A percentile compares a stretch with the other conserved stretches of the same genome.
phyloP scores from a whole-genome alignment of 805 yeast genomes.

The Schizosaccharomyces lindneri region DNA sequence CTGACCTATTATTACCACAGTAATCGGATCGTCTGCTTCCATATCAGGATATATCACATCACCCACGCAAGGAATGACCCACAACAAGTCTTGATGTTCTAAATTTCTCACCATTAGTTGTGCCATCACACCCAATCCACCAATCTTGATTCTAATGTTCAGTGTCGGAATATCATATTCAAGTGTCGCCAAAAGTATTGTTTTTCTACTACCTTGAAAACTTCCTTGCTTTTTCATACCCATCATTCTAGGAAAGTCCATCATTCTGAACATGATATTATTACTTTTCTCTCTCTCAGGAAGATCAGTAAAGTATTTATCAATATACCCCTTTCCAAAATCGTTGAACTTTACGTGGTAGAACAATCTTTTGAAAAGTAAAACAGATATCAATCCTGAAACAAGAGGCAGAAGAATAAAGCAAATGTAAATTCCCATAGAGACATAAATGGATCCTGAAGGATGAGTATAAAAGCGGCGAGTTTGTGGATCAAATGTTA shows the following conservation, averaged over 20 bases:
- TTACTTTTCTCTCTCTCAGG: no score
- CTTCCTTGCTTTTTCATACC: background rate
- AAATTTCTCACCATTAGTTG: conserved; percentile 1
- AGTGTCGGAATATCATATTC: conserved; percentile 1
- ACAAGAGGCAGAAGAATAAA: background rate
- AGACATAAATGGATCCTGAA: background rate
- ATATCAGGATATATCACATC: background rate
- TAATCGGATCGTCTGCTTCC: background rate
- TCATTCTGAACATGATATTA: no score
- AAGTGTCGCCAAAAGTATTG: conserved; percentile 1
- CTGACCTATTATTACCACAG: background rate
- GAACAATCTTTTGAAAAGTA: background rate
- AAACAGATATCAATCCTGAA: background rate
- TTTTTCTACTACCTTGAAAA: background rate
- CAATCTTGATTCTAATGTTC: conserved; percentile 1
- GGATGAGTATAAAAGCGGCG: background rate
- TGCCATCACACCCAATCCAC: conserved; percentile 3
- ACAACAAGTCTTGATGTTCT: conserved; percentile 1
- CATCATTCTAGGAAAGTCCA: no score
- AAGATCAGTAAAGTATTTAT: no score
- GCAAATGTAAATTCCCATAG: background rate
- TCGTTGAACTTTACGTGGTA: conserved; percentile 2
- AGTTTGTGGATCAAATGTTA: background rate
- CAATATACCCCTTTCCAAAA: background rate
- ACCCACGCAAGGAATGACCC: conserved; percentile 3